Conservation (phyloP, 78 protist genomes). For the Dictyostelium brefeldianum region DNA sequence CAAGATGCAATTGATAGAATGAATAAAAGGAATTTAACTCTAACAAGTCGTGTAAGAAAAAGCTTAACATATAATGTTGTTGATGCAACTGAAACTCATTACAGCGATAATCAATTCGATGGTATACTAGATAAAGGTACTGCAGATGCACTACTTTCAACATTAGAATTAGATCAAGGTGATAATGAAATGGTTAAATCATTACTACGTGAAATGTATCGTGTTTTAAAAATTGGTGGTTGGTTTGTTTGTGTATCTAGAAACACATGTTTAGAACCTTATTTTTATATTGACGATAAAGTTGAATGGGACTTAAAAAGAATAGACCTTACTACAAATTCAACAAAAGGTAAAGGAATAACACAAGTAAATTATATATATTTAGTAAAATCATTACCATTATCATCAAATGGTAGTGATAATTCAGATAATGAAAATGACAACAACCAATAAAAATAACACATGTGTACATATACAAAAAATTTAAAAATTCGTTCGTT, state of each 20-base stretch:
- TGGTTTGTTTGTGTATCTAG: constrained; percentile 30
- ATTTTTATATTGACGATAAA: constrained; percentile 52
- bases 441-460: neutral
- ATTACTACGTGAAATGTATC: constrained; percentile 43
- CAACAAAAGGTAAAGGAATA: constrained; percentile 68
- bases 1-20: constrained; percentile 62
- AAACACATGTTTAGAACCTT: constrained; percentile 49
- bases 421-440: neutral
- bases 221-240: constrained; percentile 27
- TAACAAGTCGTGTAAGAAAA: constrained; percentile 26
- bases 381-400: constrained; percentile 3
- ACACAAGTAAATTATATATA: constrained; percentile 53
- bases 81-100: constrained; percentile 36
- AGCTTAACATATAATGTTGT: constrained; percentile 1
- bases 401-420: neutral
- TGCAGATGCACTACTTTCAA: constrained; percentile 41
- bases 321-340: constrained; percentile 1
- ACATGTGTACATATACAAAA: too few species aligned
- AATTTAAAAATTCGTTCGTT: too few species aligned
- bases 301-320: constrained; percentile 32
- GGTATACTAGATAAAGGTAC: constrained; percentile 75
- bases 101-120: neutral
- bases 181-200: constrained; percentile 64
- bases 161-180: constrained; percentile 56
- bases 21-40: neutral